Evolutionary conservation across 768 basidiomycete species (phyloP).

Genomic region (Boletus eberwhitei): DNA sequence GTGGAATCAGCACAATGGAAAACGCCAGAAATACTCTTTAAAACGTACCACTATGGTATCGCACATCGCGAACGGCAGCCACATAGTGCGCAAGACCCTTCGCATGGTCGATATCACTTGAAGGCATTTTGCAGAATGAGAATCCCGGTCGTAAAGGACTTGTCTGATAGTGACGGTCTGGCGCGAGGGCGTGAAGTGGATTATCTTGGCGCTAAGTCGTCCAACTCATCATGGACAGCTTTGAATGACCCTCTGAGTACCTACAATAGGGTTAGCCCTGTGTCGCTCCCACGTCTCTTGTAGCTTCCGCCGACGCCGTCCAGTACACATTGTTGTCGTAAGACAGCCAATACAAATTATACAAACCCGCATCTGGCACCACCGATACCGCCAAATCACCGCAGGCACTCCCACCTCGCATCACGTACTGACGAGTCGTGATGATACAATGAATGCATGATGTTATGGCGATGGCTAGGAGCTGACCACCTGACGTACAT

Average conservation of each 20-base stretch:
- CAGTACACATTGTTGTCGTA: neutral
- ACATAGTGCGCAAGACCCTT: neutral
- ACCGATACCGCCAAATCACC: too few species aligned
- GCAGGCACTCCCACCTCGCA: neutral
- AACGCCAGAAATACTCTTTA: too few species aligned
- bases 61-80: slow-evolving; percentile 4
- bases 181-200: neutral
- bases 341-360: neutral
- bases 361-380: neutral
- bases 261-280: neutral
- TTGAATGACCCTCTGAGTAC: neutral
- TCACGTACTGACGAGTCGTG: neutral
- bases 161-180: neutral
- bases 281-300: slow-evolving; percentile 1
- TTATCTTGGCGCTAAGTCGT: neutral
- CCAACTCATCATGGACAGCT: neutral
- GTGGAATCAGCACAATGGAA: neutral
- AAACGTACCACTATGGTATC: slow-evolving; percentile 11
- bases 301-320: neutral
- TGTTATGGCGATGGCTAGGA: neutral
- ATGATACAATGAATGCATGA: neutral
- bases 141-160: neutral
- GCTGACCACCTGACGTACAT: neutral
- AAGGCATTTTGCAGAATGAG: neutral
- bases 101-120: neutral